These are phyloP conservation scores for Rhizophagus sp. DNA, from an alignment of 192 early-diverging fungal genomes.

Conservation along the genomic window DNA sequence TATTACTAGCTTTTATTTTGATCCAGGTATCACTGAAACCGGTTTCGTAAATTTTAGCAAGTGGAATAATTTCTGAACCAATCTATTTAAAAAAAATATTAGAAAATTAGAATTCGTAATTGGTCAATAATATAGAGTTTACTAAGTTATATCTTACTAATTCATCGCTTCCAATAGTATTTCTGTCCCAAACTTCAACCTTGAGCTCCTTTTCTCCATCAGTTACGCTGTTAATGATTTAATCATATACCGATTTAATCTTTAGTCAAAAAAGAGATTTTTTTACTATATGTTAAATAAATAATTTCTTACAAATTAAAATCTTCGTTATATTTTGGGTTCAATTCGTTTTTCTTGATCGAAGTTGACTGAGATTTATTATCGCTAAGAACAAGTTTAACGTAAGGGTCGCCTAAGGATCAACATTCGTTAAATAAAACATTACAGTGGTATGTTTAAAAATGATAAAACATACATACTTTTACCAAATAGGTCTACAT, in stretches of 20 bases:
- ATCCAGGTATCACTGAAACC: slow-evolving; percentile 21
- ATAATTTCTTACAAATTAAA: slow-evolving; percentile 32
- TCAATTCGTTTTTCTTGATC: slow-evolving; percentile 2
- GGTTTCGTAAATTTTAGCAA: not conserved
- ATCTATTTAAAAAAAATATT: slow-evolving; percentile 20
- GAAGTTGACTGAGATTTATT: slow-evolving; percentile 34
- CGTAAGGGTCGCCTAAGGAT: slow-evolving; percentile 16
- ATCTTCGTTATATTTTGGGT: slow-evolving; percentile 38
- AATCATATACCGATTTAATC: not conserved
- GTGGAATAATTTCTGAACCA: slow-evolving; percentile 28
- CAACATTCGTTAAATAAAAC: not conserved
- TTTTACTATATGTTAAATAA: not conserved
- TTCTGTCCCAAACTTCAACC: slow-evolving; percentile 34
- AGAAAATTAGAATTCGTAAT: not conserved
- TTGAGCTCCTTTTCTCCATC: not conserved
- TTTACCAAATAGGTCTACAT: not conserved
- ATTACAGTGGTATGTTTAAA: not conserved
- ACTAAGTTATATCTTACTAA: not conserved
- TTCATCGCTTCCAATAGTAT: slow-evolving; percentile 25
- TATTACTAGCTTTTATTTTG: slow-evolving; percentile 23
- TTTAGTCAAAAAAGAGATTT: not conserved
- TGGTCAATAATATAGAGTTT: not conserved
- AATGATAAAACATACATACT: not conserved
- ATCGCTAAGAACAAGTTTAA: slow-evolving; percentile 34
- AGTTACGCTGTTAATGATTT: not conserved